Base-by-base conservation (phyloP, 495 filamentous ascomycete genomes). In the Friedmanniomyces endolithicus region DNA sequence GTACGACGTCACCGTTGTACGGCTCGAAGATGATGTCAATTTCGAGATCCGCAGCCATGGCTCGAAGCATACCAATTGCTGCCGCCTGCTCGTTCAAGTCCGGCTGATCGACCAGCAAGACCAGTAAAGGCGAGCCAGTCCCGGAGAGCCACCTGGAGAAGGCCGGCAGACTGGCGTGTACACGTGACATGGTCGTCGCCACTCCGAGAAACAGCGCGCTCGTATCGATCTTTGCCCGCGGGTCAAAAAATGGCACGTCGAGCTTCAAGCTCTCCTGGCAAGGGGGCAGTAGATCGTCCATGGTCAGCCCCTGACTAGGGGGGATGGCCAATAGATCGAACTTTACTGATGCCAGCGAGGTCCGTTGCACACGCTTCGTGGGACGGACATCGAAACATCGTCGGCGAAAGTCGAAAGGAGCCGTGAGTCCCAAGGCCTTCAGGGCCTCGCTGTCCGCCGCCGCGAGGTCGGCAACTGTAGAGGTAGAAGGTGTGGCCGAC, bases 181-280 rank as follows among this genome's bases (percentile, higher is more conserved):
- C 19, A 6, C 54, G 54, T 19, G n/a, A 24, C 6, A 56, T 22
- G 22, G 33, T 50, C 16, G 54, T 56, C 31, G 54, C 54, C 20
- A 46, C 40, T 2, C 54, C 54, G 6, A 56, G 40, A 9, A 56
- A 40, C 20, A 56, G 20, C 3, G 20, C 34, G 34, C 46, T 50
- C 16, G 54, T 56, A 25, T 56, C 39, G 19, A 43, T 22, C 16
- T 17, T 24, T 9, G 45, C 14, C 31, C 37, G 17, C 11, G 31
- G 22, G 17, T 43, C 24, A 23, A 50, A 56, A 20, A 40, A 24
- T 1, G 54, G 54, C 25, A 56, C 54, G 43, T 48, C 46, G 16
- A 56, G 9, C 16, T 41, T 20, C 6, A 52, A 3, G 11, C 8
- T 39, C n/a, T 24, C 49, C 31, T 39, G 20, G 22, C 49, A 52